Conservation (phyloP, 148 eudicot species). For the Fallopia convolvulus region DNA sequence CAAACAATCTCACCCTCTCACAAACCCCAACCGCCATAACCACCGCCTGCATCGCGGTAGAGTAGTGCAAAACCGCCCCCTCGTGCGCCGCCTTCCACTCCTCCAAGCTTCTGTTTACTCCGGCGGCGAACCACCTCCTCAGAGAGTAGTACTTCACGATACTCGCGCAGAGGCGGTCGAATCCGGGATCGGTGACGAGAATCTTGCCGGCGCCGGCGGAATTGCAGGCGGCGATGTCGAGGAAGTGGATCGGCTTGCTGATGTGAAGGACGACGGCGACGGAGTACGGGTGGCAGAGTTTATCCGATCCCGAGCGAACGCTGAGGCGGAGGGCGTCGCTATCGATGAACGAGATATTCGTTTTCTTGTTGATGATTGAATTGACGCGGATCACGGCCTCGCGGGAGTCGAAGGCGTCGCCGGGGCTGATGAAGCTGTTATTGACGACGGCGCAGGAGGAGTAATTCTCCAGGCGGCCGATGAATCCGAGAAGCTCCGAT, state of each 20-base stretch:
- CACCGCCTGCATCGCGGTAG: constrained; percentile 87
- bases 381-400: constrained; percentile 70
- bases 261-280: constrained; percentile 61
- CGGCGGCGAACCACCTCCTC: constrained; percentile 40
- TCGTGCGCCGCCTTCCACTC: constrained; percentile 60
- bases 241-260: constrained; percentile 58
- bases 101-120: constrained; percentile 33
- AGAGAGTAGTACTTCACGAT: constrained; percentile 81
- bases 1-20: constrained; percentile 64
- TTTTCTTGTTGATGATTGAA: constrained; percentile 46
- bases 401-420: constrained; percentile 49
- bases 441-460: constrained; percentile 26
- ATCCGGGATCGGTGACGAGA: constrained; percentile 46
- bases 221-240: constrained; percentile 52
- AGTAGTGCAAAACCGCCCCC: constrained; percentile 68
- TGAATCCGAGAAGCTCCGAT: too few relatives aligned
- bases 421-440: constrained; percentile 37
- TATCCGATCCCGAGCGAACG: not conserved
- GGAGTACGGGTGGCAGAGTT: constrained; percentile 66
- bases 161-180: constrained; percentile 57
- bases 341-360: constrained; percentile 62
- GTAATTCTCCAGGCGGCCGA: constrained; percentile 18
- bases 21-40: constrained; percentile 71
- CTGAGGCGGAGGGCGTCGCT: constrained; percentile 78
- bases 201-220: too few relatives aligned